phyloP scores from a whole-genome alignment of 2,329 filamentous ascomycete species.

The Eurotiales sp. region DNA sequence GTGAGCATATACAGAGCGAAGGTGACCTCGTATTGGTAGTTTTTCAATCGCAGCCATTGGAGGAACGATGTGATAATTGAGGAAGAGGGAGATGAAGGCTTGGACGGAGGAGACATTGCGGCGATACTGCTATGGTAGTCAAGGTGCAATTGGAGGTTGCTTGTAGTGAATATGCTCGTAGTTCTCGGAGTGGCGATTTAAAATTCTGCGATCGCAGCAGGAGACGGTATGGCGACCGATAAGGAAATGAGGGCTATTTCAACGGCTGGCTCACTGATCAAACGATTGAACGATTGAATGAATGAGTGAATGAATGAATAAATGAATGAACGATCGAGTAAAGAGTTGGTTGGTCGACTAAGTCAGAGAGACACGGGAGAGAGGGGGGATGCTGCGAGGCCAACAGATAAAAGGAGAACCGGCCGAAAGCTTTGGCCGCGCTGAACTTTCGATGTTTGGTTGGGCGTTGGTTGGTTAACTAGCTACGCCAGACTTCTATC shows the following conservation, averaged over 20 bases:
- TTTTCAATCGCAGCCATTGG: conserved; percentile 88
- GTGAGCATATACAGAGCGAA: conserved; percentile 97
- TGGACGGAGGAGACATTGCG: neutral
- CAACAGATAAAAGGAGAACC: too few relatives aligned
- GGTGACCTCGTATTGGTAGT: conserved; percentile 97
- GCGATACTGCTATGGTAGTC: neutral
- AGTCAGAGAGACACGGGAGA: neutral
- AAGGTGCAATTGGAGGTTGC: neutral
- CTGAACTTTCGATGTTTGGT: too few relatives aligned
- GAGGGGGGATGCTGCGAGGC: neutral
- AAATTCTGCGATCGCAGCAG: neutral
- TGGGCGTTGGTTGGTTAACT: too few relatives aligned
- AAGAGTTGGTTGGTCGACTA: neutral
- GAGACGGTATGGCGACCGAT: neutral
- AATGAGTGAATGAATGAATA: too few relatives aligned
- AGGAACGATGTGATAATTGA: conserved; percentile 54
- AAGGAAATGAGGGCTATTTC: neutral
- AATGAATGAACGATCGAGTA: neutral
- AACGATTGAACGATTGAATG: neutral
- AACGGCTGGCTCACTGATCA: too few relatives aligned
- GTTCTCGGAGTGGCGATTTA: neutral
- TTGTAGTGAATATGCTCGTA: neutral
- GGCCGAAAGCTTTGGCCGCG: too few relatives aligned
- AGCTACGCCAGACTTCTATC: neutral
- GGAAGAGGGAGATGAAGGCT: conserved; percentile 16